These are phyloP conservation scores for Suillus decipiens DNA, from an alignment of 768 basidiomycete genomes.

Conservation along the genomic window DNA sequence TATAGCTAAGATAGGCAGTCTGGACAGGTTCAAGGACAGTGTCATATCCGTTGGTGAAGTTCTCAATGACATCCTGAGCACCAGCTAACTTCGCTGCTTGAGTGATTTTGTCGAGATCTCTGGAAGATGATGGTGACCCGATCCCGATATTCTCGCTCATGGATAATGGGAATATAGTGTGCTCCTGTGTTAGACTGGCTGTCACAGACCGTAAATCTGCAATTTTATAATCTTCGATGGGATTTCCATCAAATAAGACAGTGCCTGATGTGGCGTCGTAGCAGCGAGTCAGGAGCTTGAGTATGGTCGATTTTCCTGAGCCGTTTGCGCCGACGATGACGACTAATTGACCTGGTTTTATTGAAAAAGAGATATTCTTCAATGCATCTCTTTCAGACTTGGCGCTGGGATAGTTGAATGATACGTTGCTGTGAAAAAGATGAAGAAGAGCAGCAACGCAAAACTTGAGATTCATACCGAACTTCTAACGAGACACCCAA, in stretches of 20 bases:
- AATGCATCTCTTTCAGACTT: slow-evolving; percentile 25
- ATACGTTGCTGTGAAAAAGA: slow-evolving; percentile 42
- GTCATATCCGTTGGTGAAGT: slow-evolving; percentile 38
- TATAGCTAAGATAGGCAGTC: slow-evolving; percentile 30
- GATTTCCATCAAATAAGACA: slow-evolving; percentile 40
- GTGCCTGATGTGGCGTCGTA: slow-evolving; percentile 36
- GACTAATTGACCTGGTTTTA: slow-evolving; percentile 34
- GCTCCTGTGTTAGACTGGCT: slow-evolving; percentile 45
- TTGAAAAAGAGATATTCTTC: slow-evolving; percentile 30
- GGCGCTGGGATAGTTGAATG: slow-evolving; percentile 53
- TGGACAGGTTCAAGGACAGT: slow-evolving; percentile 39
- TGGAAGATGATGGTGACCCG: slow-evolving; percentile 25
- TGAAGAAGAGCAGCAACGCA: background rate
- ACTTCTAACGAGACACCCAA: slow-evolving; percentile 23
- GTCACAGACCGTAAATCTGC: slow-evolving; percentile 38
- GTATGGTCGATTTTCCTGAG: slow-evolving; percentile 37
- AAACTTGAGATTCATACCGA: slow-evolving; percentile 13
- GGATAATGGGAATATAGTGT: slow-evolving; percentile 38
- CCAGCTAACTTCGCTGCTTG: slow-evolving; percentile 37
- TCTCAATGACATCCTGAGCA: slow-evolving; percentile 40
- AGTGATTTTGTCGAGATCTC: slow-evolving; percentile 17
- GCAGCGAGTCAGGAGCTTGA: slow-evolving; percentile 42
- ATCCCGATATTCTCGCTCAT: slow-evolving; percentile 43
- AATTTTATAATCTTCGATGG: slow-evolving; percentile 34
- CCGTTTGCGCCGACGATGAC: slow-evolving; percentile 37